A percentile compares a stretch with the other conserved stretches of the same genome.
Conservation (phyloP, 2,329 filamentous ascomycete genomes). For the Pseudovirgaria hyperparasitica region DNA sequence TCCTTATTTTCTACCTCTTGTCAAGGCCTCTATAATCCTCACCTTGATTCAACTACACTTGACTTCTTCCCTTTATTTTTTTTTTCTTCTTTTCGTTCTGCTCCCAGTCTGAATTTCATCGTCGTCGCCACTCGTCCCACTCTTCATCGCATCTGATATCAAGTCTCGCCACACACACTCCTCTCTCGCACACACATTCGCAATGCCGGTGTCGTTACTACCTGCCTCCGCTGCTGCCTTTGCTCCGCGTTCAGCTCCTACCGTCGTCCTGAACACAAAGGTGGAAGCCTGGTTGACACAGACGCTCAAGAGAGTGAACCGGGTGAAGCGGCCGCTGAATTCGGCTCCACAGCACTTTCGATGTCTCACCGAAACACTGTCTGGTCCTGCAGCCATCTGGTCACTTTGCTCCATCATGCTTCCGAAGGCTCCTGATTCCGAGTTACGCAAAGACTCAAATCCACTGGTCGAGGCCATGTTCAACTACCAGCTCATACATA, state of each 20-base stretch:
- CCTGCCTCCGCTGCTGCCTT: slow-evolving; percentile 94
- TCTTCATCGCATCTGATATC: slow-evolving; percentile 19
- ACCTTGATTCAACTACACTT: slow-evolving; percentile 24
- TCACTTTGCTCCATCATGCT: slow-evolving; percentile 87
- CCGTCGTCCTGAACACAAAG: slow-evolving; percentile 84
- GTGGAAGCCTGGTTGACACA: slow-evolving; percentile 94
- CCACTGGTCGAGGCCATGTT: slow-evolving; percentile 75
- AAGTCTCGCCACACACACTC: slow-evolving; percentile 14
- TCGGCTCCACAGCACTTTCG: slow-evolving; percentile 89
- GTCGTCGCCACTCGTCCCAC: slow-evolving; percentile 16
- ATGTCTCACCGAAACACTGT: slow-evolving; percentile 90
- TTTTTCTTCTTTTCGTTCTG: slow-evolving; percentile 22
- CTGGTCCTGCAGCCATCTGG: slow-evolving; percentile 85
- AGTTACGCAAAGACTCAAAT: slow-evolving; percentile 70
- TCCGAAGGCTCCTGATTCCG: slow-evolving; percentile 73
- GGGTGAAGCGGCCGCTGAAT: slow-evolving; percentile 92
- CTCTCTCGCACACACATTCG: slow-evolving; percentile 17
- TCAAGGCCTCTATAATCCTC: slow-evolving; percentile 24
- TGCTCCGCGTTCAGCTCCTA: slow-evolving; percentile 84
- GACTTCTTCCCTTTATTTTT: slow-evolving; percentile 18
- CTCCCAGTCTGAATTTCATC: slow-evolving; percentile 5
- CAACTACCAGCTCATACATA: slow-evolving; percentile 85
- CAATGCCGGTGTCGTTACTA: slow-evolving; percentile 85
- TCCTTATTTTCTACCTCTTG: slow-evolving; percentile 22
- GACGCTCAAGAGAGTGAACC: slow-evolving; percentile 92